Conservation (phyloP, 2,329 filamentous ascomycete species). For the Alternaria ethzedia region DNA sequence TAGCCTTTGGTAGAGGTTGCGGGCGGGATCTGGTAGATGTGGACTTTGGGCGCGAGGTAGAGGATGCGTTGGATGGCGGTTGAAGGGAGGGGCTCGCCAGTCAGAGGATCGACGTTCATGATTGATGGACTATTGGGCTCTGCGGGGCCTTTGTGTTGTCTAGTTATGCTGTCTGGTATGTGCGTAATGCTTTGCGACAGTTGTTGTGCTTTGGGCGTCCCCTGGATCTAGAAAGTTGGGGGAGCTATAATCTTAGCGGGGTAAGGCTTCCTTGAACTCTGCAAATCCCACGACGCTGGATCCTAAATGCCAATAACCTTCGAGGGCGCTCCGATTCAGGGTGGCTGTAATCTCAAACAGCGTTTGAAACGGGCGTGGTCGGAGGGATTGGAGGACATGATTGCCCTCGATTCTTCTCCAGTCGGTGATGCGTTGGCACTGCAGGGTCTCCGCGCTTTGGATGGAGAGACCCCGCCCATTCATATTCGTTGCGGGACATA, state of each 20-base stretch:
- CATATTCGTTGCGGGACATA: conserved; percentile 12
- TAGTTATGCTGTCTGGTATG: background rate
- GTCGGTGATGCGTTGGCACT: conserved; percentile 47
- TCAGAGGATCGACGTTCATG: conserved; percentile 75
- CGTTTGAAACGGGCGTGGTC: conserved; percentile 38
- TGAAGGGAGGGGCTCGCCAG: conserved; percentile 69
- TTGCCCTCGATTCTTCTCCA: conserved; percentile 25
- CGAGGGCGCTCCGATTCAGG: conserved; percentile 16
- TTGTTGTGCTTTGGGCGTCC: background rate
- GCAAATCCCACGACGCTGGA: background rate
- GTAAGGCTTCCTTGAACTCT: background rate
- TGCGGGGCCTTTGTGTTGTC: background rate
- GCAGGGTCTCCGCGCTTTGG: conserved; percentile 23
- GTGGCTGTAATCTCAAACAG: conserved; percentile 28
- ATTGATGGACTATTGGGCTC: background rate
- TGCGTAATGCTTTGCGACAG: background rate
- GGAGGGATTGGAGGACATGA: conserved; percentile 39
- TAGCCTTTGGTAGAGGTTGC: conserved; percentile 80
- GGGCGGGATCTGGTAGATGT: conserved; percentile 88
- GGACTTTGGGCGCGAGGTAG: conserved; percentile 75
- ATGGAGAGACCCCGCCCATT: conserved; percentile 21
- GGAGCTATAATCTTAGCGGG: conserved; percentile 3
- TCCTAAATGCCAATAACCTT: background rate
- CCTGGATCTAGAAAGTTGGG: conserved; percentile 1
- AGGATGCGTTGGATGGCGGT: conserved; percentile 86